Conservation (phyloP, 1,284 basidiomycete species). For the Ceratobasidium sp. region DNA sequence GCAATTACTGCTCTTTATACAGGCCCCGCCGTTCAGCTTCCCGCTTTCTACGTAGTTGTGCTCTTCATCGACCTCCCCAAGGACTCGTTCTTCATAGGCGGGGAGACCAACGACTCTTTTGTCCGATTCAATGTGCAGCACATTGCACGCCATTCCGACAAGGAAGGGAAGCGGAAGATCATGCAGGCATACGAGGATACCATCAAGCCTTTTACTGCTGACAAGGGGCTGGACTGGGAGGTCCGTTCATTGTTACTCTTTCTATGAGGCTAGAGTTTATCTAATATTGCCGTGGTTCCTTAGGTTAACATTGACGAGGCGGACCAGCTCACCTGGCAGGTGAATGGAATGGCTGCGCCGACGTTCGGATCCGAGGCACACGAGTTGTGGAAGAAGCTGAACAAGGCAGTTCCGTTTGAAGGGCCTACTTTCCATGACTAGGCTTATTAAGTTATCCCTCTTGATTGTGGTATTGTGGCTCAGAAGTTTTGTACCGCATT, state of each 20-base stretch:
- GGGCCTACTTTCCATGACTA: not conserved
- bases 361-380: not conserved
- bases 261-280: not conserved
- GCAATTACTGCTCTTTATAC: not conserved
- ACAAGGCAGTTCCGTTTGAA: conserved; percentile 3
- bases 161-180: not conserved
- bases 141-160: not conserved
- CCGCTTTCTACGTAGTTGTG: conserved; percentile 12
- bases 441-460: no score
- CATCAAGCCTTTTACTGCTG: conserved; percentile 4
- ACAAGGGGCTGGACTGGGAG: conserved; percentile 11
- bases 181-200: not conserved
- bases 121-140: conserved; percentile 12
- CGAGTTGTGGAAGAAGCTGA: not conserved
- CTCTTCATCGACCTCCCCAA: not conserved
- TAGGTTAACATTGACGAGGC: conserved; percentile 12
- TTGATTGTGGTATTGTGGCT: no score
- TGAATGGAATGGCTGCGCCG: not conserved
- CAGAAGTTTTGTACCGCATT: no score
- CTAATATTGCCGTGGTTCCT: no score
- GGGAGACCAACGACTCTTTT: not conserved
- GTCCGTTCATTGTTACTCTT: not conserved
- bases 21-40: no score
- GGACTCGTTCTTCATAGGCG: conserved; percentile 11
- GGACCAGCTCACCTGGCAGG: not conserved